Conservation (phyloP, 352 stramenopile genomes). For the Phytopythium kandeliae region DNA sequence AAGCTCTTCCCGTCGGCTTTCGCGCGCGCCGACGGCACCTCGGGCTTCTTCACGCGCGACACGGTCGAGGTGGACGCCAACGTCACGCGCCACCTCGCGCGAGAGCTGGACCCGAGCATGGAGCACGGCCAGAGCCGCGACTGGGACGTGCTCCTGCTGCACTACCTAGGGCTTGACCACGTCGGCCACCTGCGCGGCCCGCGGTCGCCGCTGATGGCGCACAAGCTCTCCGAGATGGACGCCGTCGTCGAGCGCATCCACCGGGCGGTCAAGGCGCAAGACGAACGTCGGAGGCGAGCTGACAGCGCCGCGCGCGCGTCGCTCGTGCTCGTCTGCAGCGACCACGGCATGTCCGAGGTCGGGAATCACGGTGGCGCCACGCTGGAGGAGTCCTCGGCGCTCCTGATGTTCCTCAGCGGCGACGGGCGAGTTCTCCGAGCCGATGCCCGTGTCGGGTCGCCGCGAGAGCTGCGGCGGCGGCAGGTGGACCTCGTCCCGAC, state of each 20-base stretch:
- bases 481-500: conserved; percentile 87
- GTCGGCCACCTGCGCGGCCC: conserved; percentile 78
- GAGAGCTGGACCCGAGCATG: conserved; percentile 82
- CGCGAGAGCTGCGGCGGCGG: conserved; percentile 19
- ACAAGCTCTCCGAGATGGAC: conserved; percentile 87
- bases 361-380: conserved; percentile 85
- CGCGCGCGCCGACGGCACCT: conserved; percentile 67
- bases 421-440: conserved; percentile 22
- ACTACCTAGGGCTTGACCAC: conserved; percentile 87
- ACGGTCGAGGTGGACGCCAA: conserved; percentile 84
- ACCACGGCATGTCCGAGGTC: conserved; percentile 88
- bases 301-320: conserved; percentile 29
- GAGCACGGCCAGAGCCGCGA: conserved; percentile 50
- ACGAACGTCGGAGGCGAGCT: conserved; percentile 22
- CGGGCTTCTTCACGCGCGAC: conserved; percentile 86
- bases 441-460: background rate
- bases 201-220: conserved; percentile 64
- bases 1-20: conserved; percentile 80
- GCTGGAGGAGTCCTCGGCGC: conserved; percentile 73
- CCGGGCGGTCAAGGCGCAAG: conserved; percentile 50
- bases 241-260: conserved; percentile 51
- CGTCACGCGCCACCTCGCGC: conserved; percentile 73
- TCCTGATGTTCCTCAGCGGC: conserved; percentile 71
- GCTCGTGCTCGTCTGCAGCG: conserved; percentile 78
- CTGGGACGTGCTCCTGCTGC: conserved; percentile 83